Conservation (phyloP, 2,329 filamentous ascomycete species). For the Clarireedia hainanense region DNA sequence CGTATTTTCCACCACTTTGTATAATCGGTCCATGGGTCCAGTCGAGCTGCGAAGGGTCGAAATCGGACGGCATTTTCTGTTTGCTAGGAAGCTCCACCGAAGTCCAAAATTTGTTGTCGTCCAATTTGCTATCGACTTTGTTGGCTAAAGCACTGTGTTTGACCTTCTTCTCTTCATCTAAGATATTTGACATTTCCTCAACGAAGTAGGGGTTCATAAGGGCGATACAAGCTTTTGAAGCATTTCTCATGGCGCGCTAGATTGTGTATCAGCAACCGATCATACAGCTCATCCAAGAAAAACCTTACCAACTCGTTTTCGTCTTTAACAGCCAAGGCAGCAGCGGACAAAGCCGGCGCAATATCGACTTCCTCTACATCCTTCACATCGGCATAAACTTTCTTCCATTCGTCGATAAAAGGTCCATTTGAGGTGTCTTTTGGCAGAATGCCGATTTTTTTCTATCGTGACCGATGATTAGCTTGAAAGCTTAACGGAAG, state of each 20-base stretch:
- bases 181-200: slow-evolving; percentile 93
- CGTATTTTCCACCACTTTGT: slow-evolving; percentile 93
- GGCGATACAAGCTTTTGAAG: slow-evolving; percentile 87
- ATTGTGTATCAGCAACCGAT: slow-evolving; percentile 4
- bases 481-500: too few relatives aligned
- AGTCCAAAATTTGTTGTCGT: slow-evolving; percentile 91
- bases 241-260: slow-evolving; percentile 82
- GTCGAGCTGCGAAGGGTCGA: slow-evolving; percentile 82
- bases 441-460: slow-evolving; percentile 79
- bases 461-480: slow-evolving; percentile 38
- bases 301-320: slow-evolving; percentile 68
- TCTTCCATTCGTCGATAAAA: slow-evolving; percentile 96
- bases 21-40: slow-evolving; percentile 89
- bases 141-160: slow-evolving; percentile 81
- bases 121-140: slow-evolving; percentile 84
- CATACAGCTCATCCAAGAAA: slow-evolving; percentile 1
- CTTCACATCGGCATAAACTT: slow-evolving; percentile 67
- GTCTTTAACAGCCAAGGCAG: slow-evolving; percentile 87
- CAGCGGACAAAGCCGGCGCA: slow-evolving; percentile 68
- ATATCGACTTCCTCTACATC: slow-evolving; percentile 87
- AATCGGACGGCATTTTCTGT: slow-evolving; percentile 74
- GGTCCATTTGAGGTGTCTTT: slow-evolving; percentile 82
- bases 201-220: slow-evolving; percentile 95
- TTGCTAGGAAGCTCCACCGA: slow-evolving; percentile 61
- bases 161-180: slow-evolving; percentile 96